Conservation (phyloP, 176 grass and related monocot genomes). For the Puya raimondii region DNA sequence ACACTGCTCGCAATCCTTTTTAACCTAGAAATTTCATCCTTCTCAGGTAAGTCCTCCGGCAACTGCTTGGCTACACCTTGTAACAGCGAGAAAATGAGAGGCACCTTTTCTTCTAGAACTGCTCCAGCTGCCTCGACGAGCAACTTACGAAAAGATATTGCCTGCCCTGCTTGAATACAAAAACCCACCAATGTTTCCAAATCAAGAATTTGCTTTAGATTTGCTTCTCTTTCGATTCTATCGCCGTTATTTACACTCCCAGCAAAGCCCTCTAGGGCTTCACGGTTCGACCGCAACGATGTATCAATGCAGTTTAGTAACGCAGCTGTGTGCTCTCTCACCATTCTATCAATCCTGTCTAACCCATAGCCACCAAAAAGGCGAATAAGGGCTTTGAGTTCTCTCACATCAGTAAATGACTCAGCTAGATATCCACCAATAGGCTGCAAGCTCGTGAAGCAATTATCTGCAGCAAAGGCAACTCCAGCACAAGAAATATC, state of each 20-base stretch:
- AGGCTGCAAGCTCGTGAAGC: slow-evolving; percentile 69
- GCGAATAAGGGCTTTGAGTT: slow-evolving; percentile 80
- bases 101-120: slow-evolving; percentile 86
- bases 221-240: slow-evolving; percentile 85
- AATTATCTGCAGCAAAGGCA: slow-evolving; percentile 51
- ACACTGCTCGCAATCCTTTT: slow-evolving; percentile 70
- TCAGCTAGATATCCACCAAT: slow-evolving; percentile 67
- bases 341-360: slow-evolving; percentile 66
- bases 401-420: slow-evolving; percentile 76
- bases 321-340: slow-evolving; percentile 87
- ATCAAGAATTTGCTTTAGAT: slow-evolving; percentile 87
- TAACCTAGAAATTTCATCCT: slow-evolving; percentile 62
- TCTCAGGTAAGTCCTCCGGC: slow-evolving; percentile 72
- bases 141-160: slow-evolving; percentile 72
- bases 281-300: slow-evolving; percentile 71
- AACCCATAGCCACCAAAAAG: slow-evolving; percentile 94
- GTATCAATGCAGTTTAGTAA: slow-evolving; percentile 87
- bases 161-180: slow-evolving; percentile 91
- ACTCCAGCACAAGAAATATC: slow-evolving; percentile 60
- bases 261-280: slow-evolving; percentile 74
- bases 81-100: slow-evolving; percentile 73
- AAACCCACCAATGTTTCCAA: slow-evolving; percentile 75
- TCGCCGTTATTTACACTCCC: slow-evolving; percentile 81
- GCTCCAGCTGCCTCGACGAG: slow-evolving; percentile 67
- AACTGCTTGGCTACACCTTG: slow-evolving; percentile 65